These are phyloP conservation scores for Paxillus involutus DNA, from an alignment of 768 basidiomycete species.

Conservation along the genomic window DNA sequence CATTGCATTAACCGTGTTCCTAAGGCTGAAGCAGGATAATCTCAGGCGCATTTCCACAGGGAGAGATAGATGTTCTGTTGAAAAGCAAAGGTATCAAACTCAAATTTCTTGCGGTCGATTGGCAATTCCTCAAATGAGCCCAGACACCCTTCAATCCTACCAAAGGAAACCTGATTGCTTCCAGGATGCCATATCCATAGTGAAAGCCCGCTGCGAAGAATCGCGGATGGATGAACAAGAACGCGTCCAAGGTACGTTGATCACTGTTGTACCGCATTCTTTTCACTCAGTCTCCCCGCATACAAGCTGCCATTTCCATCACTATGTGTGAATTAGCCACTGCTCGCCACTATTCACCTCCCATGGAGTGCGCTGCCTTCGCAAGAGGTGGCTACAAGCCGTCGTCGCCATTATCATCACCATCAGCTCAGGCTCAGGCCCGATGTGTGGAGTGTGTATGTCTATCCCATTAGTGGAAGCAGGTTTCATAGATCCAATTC, in stretches of 20 bases:
- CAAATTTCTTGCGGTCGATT: not conserved
- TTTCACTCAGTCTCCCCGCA: conserved; percentile 15
- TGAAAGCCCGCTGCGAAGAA: conserved; percentile 52
- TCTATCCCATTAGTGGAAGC: not conserved
- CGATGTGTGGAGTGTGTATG: conserved; percentile 51
- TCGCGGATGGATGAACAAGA: conserved; percentile 60
- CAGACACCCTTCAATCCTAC: conserved; percentile 45
- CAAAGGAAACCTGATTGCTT: conserved; percentile 62
- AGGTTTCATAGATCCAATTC: not conserved
- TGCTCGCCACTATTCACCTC: conserved; percentile 63
- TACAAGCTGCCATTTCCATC: conserved; percentile 71
- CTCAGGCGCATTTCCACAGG: conserved; percentile 16
- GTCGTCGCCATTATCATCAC: not conserved
- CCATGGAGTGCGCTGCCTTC: conserved; percentile 56
- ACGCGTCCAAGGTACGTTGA: conserved; percentile 53
- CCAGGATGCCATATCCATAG: conserved; percentile 46
- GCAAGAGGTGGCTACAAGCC: conserved; percentile 2
- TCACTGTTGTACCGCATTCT: not conserved
- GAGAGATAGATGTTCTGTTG: conserved; percentile 17
- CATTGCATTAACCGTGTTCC: conserved; percentile 4
- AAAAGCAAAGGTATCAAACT: conserved; percentile 12
- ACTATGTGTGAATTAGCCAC: conserved; percentile 80
- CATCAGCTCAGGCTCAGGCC: conserved; percentile 33
- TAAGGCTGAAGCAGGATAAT: not conserved
- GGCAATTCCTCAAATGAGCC: conserved; percentile 6